Base-by-base conservation (phyloP, 2,329 filamentous ascomycete genomes). In the Ceratocystiopsis sp. region DNA sequence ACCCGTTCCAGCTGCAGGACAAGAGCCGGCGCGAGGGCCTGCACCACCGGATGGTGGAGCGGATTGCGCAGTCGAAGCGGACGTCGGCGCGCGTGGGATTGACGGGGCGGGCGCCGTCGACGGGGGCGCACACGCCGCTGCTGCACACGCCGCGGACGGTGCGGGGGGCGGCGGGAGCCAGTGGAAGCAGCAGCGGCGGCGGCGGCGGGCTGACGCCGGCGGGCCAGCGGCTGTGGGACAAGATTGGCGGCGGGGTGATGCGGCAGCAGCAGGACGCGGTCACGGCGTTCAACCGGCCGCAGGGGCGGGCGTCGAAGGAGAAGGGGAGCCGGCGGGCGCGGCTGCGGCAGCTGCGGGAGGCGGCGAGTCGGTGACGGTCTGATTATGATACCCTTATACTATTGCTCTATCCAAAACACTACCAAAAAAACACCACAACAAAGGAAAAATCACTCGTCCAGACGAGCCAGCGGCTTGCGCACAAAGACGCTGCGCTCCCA, bases 21-120 rank as follows among this genome's bases (percentile, higher is more conserved):
- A 76, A 80, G 42, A 76, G 83, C 42, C 75, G 72, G 48, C 69
- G 89, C 35, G 91, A 96, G 61, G 77, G 75, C 34, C 63, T 96
- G 25, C 86, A 93, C 58, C 77, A 89, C 53, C 75, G 78, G 34
- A 84, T 95, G 71, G 86, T 95, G 3, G 87, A 94, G 48, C 75
- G 75, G 42, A 83, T 84, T 18, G 75, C 82, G 13, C 75, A 76
- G 53, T 80, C 71, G 3, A 87, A 86, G 57, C 73, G 79, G 41
- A 68, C 69, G 21, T 69, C 73, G 5, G 68, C 71, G 9, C 71
- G 68, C 44, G 63, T 70, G 16, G 76, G 75, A 19, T 67, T 75
- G 48, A 75, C 69, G 4, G 77, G 71, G 14, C 80, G 68, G 51
- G 66, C 63, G 13, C 68, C 73, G 32, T 61, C 62, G 45, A 76